Conservation (phyloP, 176 grass and related monocot genomes). For the Saccharum officinarum region DNA sequence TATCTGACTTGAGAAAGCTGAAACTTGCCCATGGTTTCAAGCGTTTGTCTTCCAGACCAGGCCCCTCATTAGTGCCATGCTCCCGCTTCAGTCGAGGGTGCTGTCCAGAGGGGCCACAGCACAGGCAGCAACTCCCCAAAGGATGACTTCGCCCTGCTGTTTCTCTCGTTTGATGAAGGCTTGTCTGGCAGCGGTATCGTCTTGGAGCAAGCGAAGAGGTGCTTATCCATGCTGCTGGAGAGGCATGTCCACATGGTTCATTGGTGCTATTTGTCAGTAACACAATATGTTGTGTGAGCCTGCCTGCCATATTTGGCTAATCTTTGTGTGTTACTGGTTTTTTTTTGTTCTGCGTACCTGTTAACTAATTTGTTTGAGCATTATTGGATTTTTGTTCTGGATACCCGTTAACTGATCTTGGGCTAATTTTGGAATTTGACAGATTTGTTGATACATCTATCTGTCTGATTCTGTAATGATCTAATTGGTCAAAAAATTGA, state of each 20-base stretch:
- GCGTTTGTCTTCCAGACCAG: conserved; percentile 85
- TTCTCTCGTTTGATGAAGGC: conserved; percentile 38
- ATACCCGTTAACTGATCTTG: too few species aligned
- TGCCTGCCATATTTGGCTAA: too few species aligned
- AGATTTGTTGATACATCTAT: too few species aligned
- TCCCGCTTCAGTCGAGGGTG: conserved; percentile 41
- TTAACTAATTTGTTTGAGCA: too few species aligned
- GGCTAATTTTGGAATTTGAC: too few species aligned
- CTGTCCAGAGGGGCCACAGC: conserved; percentile 9
- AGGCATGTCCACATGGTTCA: conserved; percentile 84
- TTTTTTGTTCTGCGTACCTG: too few species aligned
- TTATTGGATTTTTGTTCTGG: too few species aligned
- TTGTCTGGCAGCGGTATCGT: conserved; percentile 43
- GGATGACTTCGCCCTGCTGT: conserved; percentile 53
- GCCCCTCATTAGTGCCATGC: conserved; percentile 58
- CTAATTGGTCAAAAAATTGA: too few species aligned
- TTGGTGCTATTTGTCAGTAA: too few species aligned
- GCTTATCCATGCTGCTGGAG: conserved; percentile 64
- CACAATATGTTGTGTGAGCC: too few species aligned
- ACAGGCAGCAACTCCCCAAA: conserved; percentile 41
- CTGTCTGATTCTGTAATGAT: too few species aligned
- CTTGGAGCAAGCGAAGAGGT: conserved; percentile 67
- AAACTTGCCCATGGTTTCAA: conserved; percentile 36
- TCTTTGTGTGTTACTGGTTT: too few species aligned
- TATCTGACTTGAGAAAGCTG: neutral